Percentiles rank a stretch among this genome's conserved stretches.
Conservation (phyloP, 106 monocot genomes). For the Dendrobium chrysotoxum region DNA sequence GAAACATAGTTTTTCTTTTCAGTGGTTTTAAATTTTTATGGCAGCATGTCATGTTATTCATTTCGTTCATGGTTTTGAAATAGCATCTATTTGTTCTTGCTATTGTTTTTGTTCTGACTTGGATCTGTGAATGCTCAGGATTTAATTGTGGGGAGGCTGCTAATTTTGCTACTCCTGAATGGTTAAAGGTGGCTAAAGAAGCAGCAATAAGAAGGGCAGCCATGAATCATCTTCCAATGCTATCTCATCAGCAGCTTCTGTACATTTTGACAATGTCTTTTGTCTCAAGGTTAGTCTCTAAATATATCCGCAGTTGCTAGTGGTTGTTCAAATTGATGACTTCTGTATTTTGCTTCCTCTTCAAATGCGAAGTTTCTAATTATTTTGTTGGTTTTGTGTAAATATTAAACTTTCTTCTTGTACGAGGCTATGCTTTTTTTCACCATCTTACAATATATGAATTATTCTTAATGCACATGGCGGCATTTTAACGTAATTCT, state of each 20-base stretch:
- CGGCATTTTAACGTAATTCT: neutral
- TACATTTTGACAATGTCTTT: slow-evolving; percentile 93
- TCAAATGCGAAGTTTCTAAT: neutral
- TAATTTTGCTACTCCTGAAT: slow-evolving; percentile 96
- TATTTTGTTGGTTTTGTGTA: neutral
- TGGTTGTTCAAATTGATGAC: neutral
- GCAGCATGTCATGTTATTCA: neutral
- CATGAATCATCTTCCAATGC: slow-evolving; percentile 99
- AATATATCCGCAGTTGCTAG: neutral
- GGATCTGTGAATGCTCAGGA: slow-evolving; percentile 32
- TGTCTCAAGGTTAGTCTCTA: slow-evolving; percentile 60
- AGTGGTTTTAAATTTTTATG: neutral
- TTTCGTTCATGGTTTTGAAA: neutral
- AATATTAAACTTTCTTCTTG: slow-evolving; percentile 1
- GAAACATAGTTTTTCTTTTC: neutral
- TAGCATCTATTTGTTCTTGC: neutral
- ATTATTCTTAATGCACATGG: neutral
- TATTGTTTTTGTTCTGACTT: neutral
- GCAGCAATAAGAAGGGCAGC: slow-evolving; percentile 97
- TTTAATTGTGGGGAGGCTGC: slow-evolving; percentile 99
- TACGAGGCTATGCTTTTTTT: neutral
- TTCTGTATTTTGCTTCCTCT: neutral
- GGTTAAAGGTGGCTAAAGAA: slow-evolving; percentile 94
- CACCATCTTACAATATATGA: neutral
- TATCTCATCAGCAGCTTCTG: slow-evolving; percentile 96